Evolutionary conservation across 345 rosid species (phyloP).

Genomic region (Aethionema arabicum): DNA sequence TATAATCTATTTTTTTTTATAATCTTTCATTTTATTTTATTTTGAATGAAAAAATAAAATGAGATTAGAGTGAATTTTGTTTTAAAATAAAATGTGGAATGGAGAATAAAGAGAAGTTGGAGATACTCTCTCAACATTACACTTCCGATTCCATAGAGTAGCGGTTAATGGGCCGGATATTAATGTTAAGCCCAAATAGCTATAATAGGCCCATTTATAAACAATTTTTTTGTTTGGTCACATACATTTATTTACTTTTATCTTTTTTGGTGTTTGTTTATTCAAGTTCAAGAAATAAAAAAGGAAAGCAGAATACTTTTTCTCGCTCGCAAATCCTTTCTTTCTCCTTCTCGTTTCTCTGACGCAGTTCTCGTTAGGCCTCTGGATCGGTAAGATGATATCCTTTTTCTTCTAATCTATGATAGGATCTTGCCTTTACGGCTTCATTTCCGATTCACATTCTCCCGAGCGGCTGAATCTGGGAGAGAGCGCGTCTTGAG

Average conservation of each 20-base stretch:
- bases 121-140: too few species aligned
- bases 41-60: too few species aligned
- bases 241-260: neutral
- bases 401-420: slow-evolving; percentile 14
- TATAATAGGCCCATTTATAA: neutral
- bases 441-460: slow-evolving; percentile 22
- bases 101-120: too few species aligned
- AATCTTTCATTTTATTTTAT: too few species aligned
- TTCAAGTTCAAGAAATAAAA: slow-evolving; percentile 16
- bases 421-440: slow-evolving; percentile 4
- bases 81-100: too few species aligned
- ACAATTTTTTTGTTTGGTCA: too few species aligned
- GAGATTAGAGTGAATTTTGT: too few species aligned
- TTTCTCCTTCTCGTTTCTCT: slow-evolving; percentile 24
- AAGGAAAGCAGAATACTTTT: slow-evolving; percentile 1
- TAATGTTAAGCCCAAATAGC: too few species aligned
- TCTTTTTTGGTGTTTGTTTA: neutral
- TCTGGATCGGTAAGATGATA: slow-evolving; percentile 32
- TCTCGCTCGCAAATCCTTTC: slow-evolving; percentile 24
- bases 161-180: too few species aligned
- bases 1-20: too few species aligned
- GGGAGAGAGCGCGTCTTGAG: neutral
- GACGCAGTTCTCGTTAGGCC: slow-evolving; percentile 27
- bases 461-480: slow-evolving; percentile 19
- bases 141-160: too few species aligned